Evolutionary conservation across 768 basidiomycete species (phyloP).

Genomic region (Calvatia gigantea): DNA sequence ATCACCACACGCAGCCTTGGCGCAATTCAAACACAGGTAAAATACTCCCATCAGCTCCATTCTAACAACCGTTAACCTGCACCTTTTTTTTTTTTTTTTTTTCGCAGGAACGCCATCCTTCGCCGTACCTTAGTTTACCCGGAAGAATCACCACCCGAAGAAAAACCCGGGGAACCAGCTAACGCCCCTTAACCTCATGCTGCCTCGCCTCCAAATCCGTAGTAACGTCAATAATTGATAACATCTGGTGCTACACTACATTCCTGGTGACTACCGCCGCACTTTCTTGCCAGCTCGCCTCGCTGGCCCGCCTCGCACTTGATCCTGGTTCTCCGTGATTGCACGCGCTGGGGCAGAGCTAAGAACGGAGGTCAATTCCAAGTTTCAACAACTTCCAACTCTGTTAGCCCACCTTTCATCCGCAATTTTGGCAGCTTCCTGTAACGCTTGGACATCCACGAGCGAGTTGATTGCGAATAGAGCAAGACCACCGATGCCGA

Average conservation of each 20-base stretch:
- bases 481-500: conserved; percentile 55
- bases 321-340: conserved; percentile 1
- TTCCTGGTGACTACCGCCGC: conserved; percentile 4
- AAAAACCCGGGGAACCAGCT: background rate
- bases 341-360: background rate
- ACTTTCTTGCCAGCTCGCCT: conserved; percentile 5
- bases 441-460: conserved; percentile 8
- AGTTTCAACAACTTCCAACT: too few relatives aligned
- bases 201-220: background rate
- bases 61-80: conserved; percentile 25
- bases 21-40: conserved; percentile 70
- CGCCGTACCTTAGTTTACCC: conserved; percentile 9
- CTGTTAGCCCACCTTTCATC: conserved; percentile 4
- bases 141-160: background rate
- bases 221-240: background rate
- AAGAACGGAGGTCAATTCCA: background rate
- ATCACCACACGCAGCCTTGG: conserved; percentile 47
- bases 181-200: background rate
- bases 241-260: background rate
- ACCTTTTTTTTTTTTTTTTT: background rate
- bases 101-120: conserved; percentile 6
- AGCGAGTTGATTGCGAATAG: conserved; percentile 10
- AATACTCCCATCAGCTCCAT: conserved; percentile 41
- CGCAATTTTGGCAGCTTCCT: conserved; percentile 7
- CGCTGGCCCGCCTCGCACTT: background rate